Conservation (phyloP, 148 eudicot genomes). For the Salicornia ramosissima region DNA sequence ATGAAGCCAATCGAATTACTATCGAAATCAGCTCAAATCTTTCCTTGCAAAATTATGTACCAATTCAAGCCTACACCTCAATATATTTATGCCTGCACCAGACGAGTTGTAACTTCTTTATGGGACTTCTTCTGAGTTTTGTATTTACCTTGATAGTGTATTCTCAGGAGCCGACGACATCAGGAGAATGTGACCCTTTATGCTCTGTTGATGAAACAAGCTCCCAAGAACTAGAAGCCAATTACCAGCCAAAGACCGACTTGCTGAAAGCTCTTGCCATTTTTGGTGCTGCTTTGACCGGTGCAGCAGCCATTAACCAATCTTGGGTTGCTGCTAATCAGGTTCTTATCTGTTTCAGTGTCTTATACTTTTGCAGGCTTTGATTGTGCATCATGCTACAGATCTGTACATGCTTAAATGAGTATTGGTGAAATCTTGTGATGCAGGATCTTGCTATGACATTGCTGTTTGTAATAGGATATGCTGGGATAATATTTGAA, state of each 20-base stretch:
- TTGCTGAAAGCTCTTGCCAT: constrained; percentile 77
- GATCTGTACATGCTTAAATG: background rate
- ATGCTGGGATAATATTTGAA: constrained; percentile 91
- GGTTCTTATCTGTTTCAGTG: constrained; percentile 36
- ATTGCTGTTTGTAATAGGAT: constrained; percentile 81
- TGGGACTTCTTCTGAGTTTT: constrained; percentile 9
- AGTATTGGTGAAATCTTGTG: constrained; percentile 18
- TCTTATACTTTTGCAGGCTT: constrained; percentile 6
- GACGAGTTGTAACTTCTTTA: background rate
- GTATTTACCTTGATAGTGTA: constrained; percentile 10
- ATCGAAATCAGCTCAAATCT: background rate
- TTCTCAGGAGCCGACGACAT: constrained; percentile 41
- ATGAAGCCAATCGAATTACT: background rate
- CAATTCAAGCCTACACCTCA: background rate
- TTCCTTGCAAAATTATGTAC: background rate
- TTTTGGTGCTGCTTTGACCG: constrained; percentile 67
- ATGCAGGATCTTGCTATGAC: constrained; percentile 89
- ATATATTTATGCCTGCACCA: background rate
- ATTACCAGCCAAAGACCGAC: constrained; percentile 76
- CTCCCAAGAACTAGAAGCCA: constrained; percentile 54
- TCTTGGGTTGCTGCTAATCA: constrained; percentile 97
- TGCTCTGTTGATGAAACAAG: constrained; percentile 82
- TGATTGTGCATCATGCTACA: constrained; percentile 1
- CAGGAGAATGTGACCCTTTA: constrained; percentile 81
- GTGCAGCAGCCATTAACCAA: constrained; percentile 79